Base-by-base conservation (phyloP, 2,329 filamentous ascomycete species). In the Alternaria incomplexa region DNA sequence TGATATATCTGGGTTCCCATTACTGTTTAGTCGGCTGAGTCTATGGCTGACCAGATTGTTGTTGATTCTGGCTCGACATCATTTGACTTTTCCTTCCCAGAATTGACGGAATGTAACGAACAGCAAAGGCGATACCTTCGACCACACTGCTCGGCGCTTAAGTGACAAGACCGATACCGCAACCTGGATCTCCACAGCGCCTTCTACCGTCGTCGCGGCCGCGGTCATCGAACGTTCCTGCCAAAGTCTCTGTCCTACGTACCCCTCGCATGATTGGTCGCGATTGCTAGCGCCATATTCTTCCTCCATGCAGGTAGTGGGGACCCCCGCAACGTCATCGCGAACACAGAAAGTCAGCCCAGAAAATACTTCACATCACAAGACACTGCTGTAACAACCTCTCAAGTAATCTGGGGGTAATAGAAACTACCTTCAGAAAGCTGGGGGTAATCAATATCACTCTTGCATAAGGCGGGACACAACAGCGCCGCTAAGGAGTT, bases 361-460 rank as follows among this genome's bases (percentile, higher is more conserved):
- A 64, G 60, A 63, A 66, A 51, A 63, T 50, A 64, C 64, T 59
- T 30, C 64, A 52, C 66, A 72, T 74, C 71, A 74, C 69, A 61
- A 69, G 69, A 65, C 64, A 45, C 47, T 56, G 48, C 61, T 55
- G 47, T 40, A 32, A 58, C 67, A 44, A 55, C 11, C 15, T 58
- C 66, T 76, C 72, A 75, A 50, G 69, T 76, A 75, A 75, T 72
- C 58, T 59, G 62, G 67, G 70, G 73, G 73, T 75, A 74, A 75
- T 54, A 72, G 66, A 72, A 75, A 75, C 64, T 45, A 56, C 30
- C 48, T 63, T 55, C 55, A 58, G 62, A 66, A 62, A 64, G 57
- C 61, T 63, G 62, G 58, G 62, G 62, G 68, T 69, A 70, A 68
- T 57, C 54, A 47, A 51, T 62, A 51, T 48, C 54, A 58, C 48